Conservation (phyloP, 352 stramenopile species). For the Phytophthora cactorum region DNA sequence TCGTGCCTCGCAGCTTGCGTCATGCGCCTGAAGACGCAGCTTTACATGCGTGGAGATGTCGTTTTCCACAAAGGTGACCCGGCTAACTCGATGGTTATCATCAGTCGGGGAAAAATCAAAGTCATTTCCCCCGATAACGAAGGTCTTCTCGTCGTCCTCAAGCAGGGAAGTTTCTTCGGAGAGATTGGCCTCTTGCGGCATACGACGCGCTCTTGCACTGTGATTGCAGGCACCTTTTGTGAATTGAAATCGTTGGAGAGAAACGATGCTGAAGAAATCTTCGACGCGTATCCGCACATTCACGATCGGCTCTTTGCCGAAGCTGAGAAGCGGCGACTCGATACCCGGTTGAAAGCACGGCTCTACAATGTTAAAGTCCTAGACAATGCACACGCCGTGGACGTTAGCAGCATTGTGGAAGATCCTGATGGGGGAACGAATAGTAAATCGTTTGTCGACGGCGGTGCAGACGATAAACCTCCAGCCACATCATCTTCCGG, state of each 20-base stretch:
- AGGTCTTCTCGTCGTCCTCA: constrained; percentile 57
- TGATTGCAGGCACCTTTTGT: constrained; percentile 64
- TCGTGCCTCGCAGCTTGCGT: constrained; percentile 59
- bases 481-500: constrained; percentile 20
- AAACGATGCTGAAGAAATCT: constrained; percentile 60
- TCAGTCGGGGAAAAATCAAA: constrained; percentile 68
- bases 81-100: constrained; percentile 68
- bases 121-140: constrained; percentile 64
- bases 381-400: constrained; percentile 67
- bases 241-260: constrained; percentile 63
- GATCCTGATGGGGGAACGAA: constrained; percentile 30
- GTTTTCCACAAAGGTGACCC: constrained; percentile 69
- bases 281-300: constrained; percentile 65
- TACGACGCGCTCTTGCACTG: constrained; percentile 63
- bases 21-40: constrained; percentile 61
- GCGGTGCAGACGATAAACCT: constrained; percentile 23
- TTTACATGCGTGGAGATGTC: constrained; percentile 68
- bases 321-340: constrained; percentile 53
- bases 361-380: constrained; percentile 71
- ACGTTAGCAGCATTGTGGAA: constrained; percentile 62
- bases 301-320: constrained; percentile 63
- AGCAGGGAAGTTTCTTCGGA: constrained; percentile 69
- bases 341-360: constrained; percentile 53
- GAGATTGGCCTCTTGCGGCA: constrained; percentile 65
- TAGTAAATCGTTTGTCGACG: constrained; percentile 48